A percentile compares a stretch with the other conserved stretches of the same genome.
phyloP scores from a whole-genome alignment of 1,284 basidiomycete genomes.

The Apiotrichum laibachii region DNA sequence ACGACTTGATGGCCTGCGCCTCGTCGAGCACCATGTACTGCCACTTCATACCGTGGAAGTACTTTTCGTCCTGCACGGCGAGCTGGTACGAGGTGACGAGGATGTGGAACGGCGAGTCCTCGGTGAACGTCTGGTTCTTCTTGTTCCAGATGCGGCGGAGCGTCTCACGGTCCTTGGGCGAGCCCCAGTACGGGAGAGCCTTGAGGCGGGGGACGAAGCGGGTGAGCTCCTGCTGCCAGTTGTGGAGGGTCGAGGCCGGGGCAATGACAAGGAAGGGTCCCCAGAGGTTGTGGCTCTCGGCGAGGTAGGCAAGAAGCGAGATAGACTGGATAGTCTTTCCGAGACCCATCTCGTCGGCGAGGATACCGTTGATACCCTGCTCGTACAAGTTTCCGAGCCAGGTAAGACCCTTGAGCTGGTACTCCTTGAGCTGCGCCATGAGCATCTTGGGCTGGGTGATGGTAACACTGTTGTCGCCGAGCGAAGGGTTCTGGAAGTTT shows the following conservation, averaged over 20 bases:
- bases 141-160: constrained; percentile 98
- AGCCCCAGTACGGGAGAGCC: constrained; percentile 97
- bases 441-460: constrained; percentile 94
- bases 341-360: constrained; percentile 98
- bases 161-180: constrained; percentile 91
- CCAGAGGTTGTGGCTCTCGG: constrained; percentile 98
- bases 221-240: constrained; percentile 98
- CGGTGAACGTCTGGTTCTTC: constrained; percentile 92
- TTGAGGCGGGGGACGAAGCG: constrained; percentile 93
- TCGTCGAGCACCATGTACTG: constrained; percentile 99
- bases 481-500: constrained; percentile 98
- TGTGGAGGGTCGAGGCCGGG: constrained; percentile 95
- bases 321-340: constrained; percentile 99
- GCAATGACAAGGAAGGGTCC: constrained; percentile 99
- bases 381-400: constrained; percentile 98
- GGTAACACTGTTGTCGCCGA: constrained; percentile 79
- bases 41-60: constrained; percentile 98
- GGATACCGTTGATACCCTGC: constrained; percentile 97
- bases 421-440: constrained; percentile 96
- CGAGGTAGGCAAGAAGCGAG: constrained; percentile 91
- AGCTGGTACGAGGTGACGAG: constrained; percentile 97
- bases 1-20: constrained; percentile 99
- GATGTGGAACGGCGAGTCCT: constrained; percentile 94
- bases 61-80: constrained; percentile 94
- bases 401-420: constrained; percentile 96